Evolutionary conservation across 2,329 filamentous ascomycete species (phyloP).

Genomic region (Penicillium nordicum): DNA sequence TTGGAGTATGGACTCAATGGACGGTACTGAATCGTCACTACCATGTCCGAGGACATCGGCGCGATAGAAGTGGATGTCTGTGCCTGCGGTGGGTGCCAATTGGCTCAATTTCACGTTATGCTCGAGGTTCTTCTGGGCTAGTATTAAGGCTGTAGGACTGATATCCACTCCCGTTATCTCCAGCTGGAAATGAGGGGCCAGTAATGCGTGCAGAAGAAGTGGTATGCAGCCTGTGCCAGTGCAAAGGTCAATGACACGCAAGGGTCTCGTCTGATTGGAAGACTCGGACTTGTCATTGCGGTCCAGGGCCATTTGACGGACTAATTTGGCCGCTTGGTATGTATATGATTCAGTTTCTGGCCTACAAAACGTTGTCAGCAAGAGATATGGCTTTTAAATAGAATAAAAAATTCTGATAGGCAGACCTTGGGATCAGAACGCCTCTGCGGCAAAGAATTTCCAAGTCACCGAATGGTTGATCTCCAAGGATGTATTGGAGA

Average conservation of each 20-base stretch:
- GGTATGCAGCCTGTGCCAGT: slow-evolving; percentile 90
- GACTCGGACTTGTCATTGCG: neutral
- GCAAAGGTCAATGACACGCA: slow-evolving; percentile 79
- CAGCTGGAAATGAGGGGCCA: slow-evolving; percentile 47
- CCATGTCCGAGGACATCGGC: slow-evolving; percentile 42
- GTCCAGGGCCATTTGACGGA: slow-evolving; percentile 28
- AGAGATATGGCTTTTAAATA: neutral
- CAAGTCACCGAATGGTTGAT: slow-evolving; percentile 80
- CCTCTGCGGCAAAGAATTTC: slow-evolving; percentile 73
- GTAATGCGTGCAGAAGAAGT: slow-evolving; percentile 66
- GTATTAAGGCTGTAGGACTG: slow-evolving; percentile 59
- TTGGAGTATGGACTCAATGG: slow-evolving; percentile 16
- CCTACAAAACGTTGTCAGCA: slow-evolving; percentile 28
- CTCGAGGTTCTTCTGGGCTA: slow-evolving; percentile 63
- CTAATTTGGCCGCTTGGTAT: slow-evolving; percentile 51
- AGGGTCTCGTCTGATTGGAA: slow-evolving; percentile 12
- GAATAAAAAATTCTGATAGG: neutral
- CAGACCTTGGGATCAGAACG: slow-evolving; percentile 75
- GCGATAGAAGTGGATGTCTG: slow-evolving; percentile 46
- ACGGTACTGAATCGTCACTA: neutral
- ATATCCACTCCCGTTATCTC: slow-evolving; percentile 70
- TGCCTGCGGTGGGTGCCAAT: slow-evolving; percentile 25
- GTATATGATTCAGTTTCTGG: slow-evolving; percentile 71
- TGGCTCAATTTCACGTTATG: slow-evolving; percentile 45
- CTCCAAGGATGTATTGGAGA: slow-evolving; percentile 83